Evolutionary conservation across 2,329 filamentous ascomycete genomes (phyloP).

Genomic region (Diaporthe caulivora): DNA sequence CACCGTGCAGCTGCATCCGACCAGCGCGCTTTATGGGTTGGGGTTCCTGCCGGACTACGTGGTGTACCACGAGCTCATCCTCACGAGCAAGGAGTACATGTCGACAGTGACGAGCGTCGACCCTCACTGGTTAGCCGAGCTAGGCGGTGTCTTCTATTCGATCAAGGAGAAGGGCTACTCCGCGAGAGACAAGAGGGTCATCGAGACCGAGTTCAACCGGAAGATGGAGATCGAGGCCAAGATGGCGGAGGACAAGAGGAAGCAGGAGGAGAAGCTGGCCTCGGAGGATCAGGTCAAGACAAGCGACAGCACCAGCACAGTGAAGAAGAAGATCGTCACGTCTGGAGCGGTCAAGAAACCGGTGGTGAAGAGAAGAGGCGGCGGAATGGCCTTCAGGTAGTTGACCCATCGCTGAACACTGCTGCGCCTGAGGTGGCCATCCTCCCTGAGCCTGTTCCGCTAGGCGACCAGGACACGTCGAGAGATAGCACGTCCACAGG

Average conservation of each 20-base stretch:
- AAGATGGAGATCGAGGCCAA: conserved; percentile 94
- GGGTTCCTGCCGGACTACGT: conserved; percentile 97
- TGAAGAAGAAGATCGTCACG: conserved; percentile 69
- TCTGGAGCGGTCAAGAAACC: conserved; percentile 74
- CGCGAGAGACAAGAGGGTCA: conserved; percentile 84
- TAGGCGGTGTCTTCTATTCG: conserved; percentile 97
- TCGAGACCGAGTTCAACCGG: conserved; percentile 90
- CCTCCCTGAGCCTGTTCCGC: neutral
- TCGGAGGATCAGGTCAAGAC: conserved; percentile 64
- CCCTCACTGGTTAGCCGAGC: conserved; percentile 95
- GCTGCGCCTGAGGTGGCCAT: neutral
- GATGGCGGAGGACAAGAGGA: conserved; percentile 87
- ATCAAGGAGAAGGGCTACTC: conserved; percentile 98
- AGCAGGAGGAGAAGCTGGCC: conserved; percentile 69
- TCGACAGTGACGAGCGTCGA: conserved; percentile 96
- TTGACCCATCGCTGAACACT: neutral
- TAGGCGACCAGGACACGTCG: neutral
- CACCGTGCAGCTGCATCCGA: conserved; percentile 93
- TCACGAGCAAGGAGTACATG: conserved; percentile 98
- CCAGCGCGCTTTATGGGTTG: conserved; percentile 89
- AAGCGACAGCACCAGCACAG: conserved; percentile 44
- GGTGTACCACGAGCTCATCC: conserved; percentile 96
- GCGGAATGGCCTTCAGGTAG: conserved; percentile 51
- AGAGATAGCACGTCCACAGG: neutral
- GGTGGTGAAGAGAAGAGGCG: conserved; percentile 66